A percentile compares a stretch with the other conserved stretches of the same genome.
Conservation (phyloP, 805 yeast genomes). For the Myxozyma monticola region DNA sequence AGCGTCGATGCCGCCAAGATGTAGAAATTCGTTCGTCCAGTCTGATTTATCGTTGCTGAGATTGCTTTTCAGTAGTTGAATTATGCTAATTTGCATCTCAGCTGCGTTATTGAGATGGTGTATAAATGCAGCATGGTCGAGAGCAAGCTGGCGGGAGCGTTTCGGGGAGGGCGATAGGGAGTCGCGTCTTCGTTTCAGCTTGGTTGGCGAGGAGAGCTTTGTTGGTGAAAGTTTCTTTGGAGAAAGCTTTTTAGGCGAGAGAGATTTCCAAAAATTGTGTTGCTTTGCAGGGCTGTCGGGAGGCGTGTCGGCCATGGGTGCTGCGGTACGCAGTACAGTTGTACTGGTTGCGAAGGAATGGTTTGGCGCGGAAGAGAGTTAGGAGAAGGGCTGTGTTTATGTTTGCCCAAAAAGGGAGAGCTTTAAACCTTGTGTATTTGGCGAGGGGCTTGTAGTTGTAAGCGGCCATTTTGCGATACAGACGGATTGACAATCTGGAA, state of each 20-base stretch:
- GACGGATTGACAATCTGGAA: background rate
- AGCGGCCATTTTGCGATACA: background rate
- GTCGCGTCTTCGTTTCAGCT: no score
- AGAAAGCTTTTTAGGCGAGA: background rate
- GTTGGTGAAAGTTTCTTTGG: background rate
- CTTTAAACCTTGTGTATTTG: background rate
- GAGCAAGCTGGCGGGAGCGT: no score
- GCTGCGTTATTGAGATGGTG: background rate
- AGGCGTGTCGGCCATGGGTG: no score
- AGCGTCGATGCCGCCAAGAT: constrained; percentile 14
- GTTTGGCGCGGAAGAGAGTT: no score
- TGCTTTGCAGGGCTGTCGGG: no score
- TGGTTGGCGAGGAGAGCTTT: background rate
- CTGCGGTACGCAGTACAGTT: no score
- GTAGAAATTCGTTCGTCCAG: constrained; percentile 17
- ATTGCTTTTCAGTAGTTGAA: constrained; percentile 5
- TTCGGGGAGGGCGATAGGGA: no score
- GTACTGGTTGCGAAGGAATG: no score
- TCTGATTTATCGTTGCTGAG: constrained; percentile 13
- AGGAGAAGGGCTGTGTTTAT: background rate
- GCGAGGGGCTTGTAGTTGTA: background rate
- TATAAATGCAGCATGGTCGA: constrained; percentile 23
- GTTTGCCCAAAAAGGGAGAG: background rate
- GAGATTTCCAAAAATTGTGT: background rate
- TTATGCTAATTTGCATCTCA: background rate